Conservation (phyloP, 2,329 filamentous ascomycete species). For the Aureobasidium leucospermi region DNA sequence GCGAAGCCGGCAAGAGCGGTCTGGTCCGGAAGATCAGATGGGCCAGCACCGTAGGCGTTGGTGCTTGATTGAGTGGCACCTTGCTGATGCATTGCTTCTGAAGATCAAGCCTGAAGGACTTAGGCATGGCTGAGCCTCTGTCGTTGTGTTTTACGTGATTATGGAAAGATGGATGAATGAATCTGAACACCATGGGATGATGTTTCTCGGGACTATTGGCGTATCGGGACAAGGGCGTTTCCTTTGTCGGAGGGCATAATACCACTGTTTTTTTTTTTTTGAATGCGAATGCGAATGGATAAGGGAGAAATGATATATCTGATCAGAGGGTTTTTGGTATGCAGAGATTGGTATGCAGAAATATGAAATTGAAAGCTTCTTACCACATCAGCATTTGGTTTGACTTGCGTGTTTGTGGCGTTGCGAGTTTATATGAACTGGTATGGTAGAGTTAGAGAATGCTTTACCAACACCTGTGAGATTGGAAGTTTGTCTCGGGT, state of each 20-base stretch:
- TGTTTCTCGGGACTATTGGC: background rate
- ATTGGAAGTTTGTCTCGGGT: no score
- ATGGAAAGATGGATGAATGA: background rate
- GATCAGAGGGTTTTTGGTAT: background rate
- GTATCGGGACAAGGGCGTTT: background rate
- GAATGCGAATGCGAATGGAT: background rate
- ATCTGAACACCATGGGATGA: background rate
- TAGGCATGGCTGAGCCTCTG: background rate
- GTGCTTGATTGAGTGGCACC: conserved; percentile 4
- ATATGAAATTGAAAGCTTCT: background rate
- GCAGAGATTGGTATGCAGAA: background rate
- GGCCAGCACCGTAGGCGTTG: conserved; percentile 14
- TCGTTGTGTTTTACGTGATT: background rate
- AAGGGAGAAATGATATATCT: background rate
- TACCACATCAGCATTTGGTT: no score
- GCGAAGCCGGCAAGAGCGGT: conserved; percentile 25
- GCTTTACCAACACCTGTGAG: no score
- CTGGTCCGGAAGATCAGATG: conserved; percentile 28
- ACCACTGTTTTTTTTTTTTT: background rate
- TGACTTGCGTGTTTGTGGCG: no score
- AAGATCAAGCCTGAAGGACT: background rate
- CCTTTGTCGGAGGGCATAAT: background rate
- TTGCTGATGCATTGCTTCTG: background rate
- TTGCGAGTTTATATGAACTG: no score
- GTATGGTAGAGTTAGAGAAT: no score